These are phyloP conservation scores for Pseudopyricularia cyperi DNA, from an alignment of 2,329 filamentous ascomycete species.

Conservation along the genomic window DNA sequence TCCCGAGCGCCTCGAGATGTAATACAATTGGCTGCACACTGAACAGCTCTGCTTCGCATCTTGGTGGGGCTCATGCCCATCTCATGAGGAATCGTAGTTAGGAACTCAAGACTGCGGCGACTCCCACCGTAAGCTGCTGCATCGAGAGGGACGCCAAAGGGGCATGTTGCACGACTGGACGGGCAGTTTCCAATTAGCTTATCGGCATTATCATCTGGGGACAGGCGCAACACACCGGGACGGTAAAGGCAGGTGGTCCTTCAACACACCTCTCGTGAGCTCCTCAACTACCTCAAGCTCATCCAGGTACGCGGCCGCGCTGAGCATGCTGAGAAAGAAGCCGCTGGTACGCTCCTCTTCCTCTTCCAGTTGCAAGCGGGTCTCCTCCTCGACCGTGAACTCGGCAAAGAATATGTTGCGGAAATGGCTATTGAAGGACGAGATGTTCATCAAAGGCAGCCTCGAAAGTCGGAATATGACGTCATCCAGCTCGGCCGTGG, in stretches of 20 bases:
- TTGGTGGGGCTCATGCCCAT: neutral
- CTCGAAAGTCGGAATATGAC: neutral
- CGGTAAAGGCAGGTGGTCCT: neutral
- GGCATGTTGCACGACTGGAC: neutral
- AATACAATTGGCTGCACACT: neutral
- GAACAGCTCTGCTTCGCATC: neutral
- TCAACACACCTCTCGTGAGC: neutral
- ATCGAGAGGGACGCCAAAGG: neutral
- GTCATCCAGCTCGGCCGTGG: neutral
- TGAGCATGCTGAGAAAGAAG: neutral
- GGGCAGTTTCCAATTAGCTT: no score
- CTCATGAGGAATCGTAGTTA: neutral
- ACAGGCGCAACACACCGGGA: neutral
- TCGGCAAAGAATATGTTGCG: neutral
- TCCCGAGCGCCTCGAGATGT: neutral
- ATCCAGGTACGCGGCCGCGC: neutral
- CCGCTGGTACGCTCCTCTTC: neutral
- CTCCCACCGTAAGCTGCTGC: neutral
- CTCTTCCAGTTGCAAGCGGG: neutral
- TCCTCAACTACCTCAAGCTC: neutral
- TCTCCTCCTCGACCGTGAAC: neutral
- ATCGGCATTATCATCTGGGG: no score
- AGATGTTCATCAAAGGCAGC: neutral
- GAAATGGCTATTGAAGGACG: neutral
- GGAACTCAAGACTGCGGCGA: neutral